A percentile compares a stretch with the other conserved stretches of the same genome.
Conservation (phyloP, 495 filamentous ascomycete genomes). For the Xylaria flabelliformis region DNA sequence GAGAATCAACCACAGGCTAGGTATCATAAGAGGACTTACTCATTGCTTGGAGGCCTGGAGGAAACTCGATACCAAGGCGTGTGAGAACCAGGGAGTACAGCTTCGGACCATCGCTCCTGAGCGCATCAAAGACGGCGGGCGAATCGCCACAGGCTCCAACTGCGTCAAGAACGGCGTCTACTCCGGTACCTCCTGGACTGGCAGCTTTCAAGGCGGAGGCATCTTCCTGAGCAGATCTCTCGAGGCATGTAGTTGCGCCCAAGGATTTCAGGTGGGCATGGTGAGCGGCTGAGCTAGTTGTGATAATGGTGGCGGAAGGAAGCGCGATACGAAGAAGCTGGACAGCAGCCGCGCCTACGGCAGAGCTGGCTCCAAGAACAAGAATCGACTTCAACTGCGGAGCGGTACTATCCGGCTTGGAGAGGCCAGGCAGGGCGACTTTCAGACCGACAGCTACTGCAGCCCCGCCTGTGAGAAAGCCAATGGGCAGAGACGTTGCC, state of each 20-base stretch:
- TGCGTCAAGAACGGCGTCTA: not conserved
- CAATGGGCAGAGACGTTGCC: not conserved
- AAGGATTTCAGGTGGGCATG: not conserved
- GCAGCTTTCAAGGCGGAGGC: not conserved
- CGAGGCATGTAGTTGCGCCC: not conserved
- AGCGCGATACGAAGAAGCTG: slow-evolving; percentile 6
- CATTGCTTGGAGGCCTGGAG: not conserved
- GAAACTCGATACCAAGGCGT: not conserved
- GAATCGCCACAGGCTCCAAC: not conserved
- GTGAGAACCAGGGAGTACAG: not conserved
- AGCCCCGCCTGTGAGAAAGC: not conserved
- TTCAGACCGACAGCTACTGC: not conserved
- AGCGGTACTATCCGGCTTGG: not conserved
- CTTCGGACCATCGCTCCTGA: not conserved
- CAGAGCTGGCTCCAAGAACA: not conserved
- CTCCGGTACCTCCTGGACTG: not conserved
- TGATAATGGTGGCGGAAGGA: not conserved
- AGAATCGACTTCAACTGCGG: not conserved
- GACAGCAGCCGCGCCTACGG: not conserved
- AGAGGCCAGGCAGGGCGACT: not conserved
- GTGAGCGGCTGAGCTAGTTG: not conserved
- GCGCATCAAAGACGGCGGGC: not conserved
- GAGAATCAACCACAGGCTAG: not conserved
- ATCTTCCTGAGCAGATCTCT: not conserved
- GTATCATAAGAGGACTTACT: not conserved